Evolutionary conservation across 2,329 filamentous ascomycete species (phyloP), one percentile per base, ranked within the genome.

Genomic region (Malbranchea zuffiana): DNA sequence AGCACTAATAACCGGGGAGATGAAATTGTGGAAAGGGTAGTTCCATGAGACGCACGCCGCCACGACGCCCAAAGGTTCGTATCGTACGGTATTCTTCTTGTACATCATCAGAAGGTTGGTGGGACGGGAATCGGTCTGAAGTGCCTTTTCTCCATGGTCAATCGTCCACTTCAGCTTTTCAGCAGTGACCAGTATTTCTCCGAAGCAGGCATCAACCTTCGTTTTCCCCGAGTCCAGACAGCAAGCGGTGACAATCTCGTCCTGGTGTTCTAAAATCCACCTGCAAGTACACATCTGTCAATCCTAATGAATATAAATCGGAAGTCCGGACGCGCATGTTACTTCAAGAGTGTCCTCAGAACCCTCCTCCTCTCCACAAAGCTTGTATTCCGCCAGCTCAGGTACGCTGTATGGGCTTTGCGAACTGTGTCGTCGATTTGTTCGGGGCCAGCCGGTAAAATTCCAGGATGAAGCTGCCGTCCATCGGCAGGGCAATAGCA

Each of bases 111-210:
- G 72, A 30, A 94, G 69, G 59, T 92, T 95, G 1, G 86, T 93
- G 4, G 87, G 85, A 36, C 90, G 72, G 32, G 67, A 67, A 45
- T 80, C 80, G 0, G 84, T 75, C 23, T 62, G 62, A 47, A 98
- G 63, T 1, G 86, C 82, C 51, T 74, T 75, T 60, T 95, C 87
- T 49, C 90, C 90, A 60, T 98, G 85, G 46, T 78, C 68, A 44
- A 96, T 79, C 3, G 86, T 94, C 90, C 90, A 98, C 54, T 82
- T 79, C 42, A 98, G 71, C 67, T 94, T 95, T 68, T 96, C 90
- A 0, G 74, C 78, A 5, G 90, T 95, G 27, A 95, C 86, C 38
- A 98, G 69, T 45, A 96, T 87, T 69, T 98, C 90, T 35, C 90
- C 90, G 39, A 98, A 78, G 48, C 82, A 79, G 1, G 88, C 90